Conservation (phyloP, 2,329 filamentous ascomycete species). For the Thelonectria blattea region DNA sequence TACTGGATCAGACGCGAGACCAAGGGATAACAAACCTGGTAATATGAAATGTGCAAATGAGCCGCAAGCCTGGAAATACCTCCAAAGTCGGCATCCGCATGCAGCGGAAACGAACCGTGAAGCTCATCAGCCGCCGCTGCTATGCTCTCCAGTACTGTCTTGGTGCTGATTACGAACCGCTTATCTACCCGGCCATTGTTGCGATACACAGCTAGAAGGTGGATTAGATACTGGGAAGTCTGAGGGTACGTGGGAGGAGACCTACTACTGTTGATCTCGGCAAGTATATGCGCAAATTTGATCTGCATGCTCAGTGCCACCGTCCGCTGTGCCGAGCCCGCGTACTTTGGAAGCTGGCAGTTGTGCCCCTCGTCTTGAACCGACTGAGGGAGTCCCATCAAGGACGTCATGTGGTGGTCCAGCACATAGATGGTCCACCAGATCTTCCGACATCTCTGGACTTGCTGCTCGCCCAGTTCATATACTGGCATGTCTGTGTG, state of each 20-base stretch:
- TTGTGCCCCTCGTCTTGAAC: constrained; percentile 55
- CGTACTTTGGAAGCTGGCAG: constrained; percentile 41
- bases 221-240: background rate
- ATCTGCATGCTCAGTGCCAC: constrained; percentile 36
- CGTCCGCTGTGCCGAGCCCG: constrained; percentile 30
- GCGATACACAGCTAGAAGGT: background rate
- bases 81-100: constrained; percentile 33
- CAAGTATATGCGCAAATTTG: constrained; percentile 33
- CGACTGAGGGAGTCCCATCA: constrained; percentile 56
- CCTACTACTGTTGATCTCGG: constrained; percentile 37
- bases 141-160: constrained; percentile 31
- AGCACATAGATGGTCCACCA: constrained; percentile 61
- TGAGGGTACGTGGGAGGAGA: too few species aligned
- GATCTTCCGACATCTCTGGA: constrained; percentile 52
- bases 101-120: constrained; percentile 30
- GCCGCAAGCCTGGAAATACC: constrained; percentile 28
- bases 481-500: constrained; percentile 54
- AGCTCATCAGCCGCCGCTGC: constrained; percentile 37
- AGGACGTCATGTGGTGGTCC: constrained; percentile 56
- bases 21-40: constrained; percentile 28
- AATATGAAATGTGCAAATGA: constrained; percentile 37
- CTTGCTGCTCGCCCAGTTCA: constrained; percentile 45
- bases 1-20: background rate
- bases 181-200: constrained; percentile 22
- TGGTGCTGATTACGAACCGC: constrained; percentile 35